Evolutionary conservation across 805 yeast genomes (phyloP).

Genomic region (Grigorovia jiainica): DNA sequence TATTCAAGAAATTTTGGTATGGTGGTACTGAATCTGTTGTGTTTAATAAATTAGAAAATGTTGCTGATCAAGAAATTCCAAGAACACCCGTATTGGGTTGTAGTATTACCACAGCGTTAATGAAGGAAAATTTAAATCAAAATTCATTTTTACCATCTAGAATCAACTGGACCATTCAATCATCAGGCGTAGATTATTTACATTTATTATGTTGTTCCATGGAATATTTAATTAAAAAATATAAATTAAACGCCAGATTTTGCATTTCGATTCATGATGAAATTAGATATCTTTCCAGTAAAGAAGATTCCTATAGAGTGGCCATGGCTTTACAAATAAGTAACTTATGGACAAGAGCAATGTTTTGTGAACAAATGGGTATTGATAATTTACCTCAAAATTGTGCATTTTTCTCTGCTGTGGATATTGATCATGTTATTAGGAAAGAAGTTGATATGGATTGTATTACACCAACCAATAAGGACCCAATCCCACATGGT

Average conservation of each 20-base stretch:
- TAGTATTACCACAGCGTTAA: conserved; percentile 79
- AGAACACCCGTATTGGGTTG: conserved; percentile 90
- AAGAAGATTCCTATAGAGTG: conserved; percentile 63
- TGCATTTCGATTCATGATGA: conserved; percentile 93
- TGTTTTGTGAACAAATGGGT: conserved; percentile 89
- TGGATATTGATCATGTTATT: conserved; percentile 80
- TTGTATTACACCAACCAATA: conserved; percentile 86
- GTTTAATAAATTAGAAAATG: conserved; percentile 78
- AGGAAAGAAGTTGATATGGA: conserved; percentile 90
- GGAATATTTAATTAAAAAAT: conserved; percentile 67
- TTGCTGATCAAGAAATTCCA: conserved; percentile 75
- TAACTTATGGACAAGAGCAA: conserved; percentile 92
- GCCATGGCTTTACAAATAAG: conserved; percentile 82
- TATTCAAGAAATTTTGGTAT: conserved; percentile 41
- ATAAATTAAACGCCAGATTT: conserved; percentile 63
- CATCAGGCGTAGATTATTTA: conserved; percentile 94
- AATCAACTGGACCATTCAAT: conserved; percentile 96
- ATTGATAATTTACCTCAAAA: conserved; percentile 85
- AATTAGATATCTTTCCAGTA: conserved; percentile 67
- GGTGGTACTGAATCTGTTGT: conserved; percentile 94
- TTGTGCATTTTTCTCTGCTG: conserved; percentile 90
- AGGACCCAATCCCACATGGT: conserved; percentile 63
- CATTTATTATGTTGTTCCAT: conserved; percentile 78
- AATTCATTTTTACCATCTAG: conserved; percentile 76
- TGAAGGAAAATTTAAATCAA: conserved; percentile 51